Base-by-base conservation (phyloP, 805 yeast species). In the Zygosaccharomyces kombuchaensis region DNA sequence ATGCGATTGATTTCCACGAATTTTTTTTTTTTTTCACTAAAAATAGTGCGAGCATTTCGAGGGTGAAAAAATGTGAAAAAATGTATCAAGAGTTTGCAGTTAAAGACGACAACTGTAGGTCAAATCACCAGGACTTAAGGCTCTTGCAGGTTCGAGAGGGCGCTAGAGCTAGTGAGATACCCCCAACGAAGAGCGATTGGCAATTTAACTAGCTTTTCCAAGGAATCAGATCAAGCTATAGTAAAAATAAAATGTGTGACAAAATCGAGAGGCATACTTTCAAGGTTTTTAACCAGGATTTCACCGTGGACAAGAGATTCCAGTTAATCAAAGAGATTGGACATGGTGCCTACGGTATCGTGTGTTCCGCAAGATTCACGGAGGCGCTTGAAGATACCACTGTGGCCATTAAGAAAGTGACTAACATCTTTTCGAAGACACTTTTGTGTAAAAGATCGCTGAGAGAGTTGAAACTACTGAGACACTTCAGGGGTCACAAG, bases 271-370 rank as follows among this genome's bases (percentile, higher is more conserved):
- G 74, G 43, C 73, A 69, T 44, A 71, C 75, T 10, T 77, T 77
- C 62, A 81, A 81, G 54, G 90, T 85, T 32, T 84, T 79, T 69
- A 86, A 86, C 61, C 99, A 93, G 68, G 96, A 88, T 62, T 93
- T 93, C 65, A 80, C 90, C 35, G 90, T 93, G 46, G 98, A 93
- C 66, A 80, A 80, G 54, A 72, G 96, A 44, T 88, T 91, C 64
- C 87, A 88, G 60, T 76, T 93, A 55, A 87, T 88, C 47, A 87
- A 90, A 59, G 98, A 93, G 57, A 76, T 93, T 32, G 99, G 99
- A 4, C 97, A 93, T 58, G 99, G 99, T 9, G 98, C 99, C 1
- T 93, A 93, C 60, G 99, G 99, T 34, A 83, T 91, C 3, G 99
- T 93, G 5, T 91, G 97, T 60, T 85, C 96, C 1, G 99, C 99